These are phyloP conservation scores for Epicoccum sorghinum DNA, from an alignment of 2,329 filamentous ascomycete species.

Conservation along the genomic window DNA sequence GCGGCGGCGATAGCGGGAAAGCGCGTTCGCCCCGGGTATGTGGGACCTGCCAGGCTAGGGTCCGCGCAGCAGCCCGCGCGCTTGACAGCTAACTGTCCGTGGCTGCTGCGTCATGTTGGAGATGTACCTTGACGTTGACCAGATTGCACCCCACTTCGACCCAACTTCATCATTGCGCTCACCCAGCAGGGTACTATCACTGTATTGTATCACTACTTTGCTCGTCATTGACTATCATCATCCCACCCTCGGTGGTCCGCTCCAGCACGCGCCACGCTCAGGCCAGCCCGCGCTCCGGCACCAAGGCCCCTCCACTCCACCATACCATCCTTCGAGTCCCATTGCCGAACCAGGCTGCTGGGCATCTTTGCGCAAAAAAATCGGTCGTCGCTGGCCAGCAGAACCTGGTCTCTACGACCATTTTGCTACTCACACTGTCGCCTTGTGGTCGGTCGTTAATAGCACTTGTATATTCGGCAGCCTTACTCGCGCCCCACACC, in stretches of 20 bases:
- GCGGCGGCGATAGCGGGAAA: constrained; percentile 8
- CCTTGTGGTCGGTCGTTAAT: not conserved
- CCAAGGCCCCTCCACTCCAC: constrained; percentile 14
- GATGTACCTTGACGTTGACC: no score
- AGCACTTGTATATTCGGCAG: not conserved
- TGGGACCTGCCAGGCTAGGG: constrained; percentile 1
- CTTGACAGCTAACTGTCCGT: not conserved
- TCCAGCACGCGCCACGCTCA: constrained; percentile 11
- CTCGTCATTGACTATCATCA: not conserved
- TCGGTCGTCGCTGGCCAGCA: not conserved
- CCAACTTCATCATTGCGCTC: no score
- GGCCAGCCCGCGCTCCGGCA: constrained; percentile 25
- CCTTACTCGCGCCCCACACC: not conserved
- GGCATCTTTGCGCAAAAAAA: not conserved
- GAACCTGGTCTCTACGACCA: not conserved
- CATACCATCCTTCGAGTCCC: constrained; percentile 9
- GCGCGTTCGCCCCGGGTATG: not conserved
- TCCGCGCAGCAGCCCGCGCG: not conserved
- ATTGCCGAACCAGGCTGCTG: constrained; percentile 22
- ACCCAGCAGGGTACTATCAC: no score
- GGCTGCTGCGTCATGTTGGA: not conserved
- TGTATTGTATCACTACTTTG: not conserved
- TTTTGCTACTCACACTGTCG: not conserved
- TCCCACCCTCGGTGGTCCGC: constrained; percentile 7
- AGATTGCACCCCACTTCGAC: no score